Evolutionary conservation across 139 green algal species (phyloP), one percentile per base, ranked within the genome.

Genomic region (Chlamydomonas sphaeroides): DNA sequence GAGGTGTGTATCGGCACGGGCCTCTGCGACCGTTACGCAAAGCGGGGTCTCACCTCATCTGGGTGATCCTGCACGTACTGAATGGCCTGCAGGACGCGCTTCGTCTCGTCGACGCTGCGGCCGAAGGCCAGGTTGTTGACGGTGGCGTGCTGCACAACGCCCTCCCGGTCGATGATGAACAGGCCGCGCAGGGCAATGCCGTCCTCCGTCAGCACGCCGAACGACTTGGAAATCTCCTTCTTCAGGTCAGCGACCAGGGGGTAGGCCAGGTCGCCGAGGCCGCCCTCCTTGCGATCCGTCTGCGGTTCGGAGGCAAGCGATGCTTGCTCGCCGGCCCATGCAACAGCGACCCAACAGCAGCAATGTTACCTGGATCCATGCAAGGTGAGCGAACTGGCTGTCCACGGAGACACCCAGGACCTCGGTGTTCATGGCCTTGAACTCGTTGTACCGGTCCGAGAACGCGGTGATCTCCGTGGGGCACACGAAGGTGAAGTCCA

Each of bases 401-500:
- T 98, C 95, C 35, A 99, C 93, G 20, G 90, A 96, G 51, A 98
- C 91, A 17, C 95, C 96, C 78, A 98, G 90, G 7, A 87, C 83
- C 92, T 99, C 97, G 71, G 92, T 93, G 86, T 97, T 95, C 41
- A 99, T 78, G 28, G 85, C 86, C 61, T 88, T 88, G 90, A 99
- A 99, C 89, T 99, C 97, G 3, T 79, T 88, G 84, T 97, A 87
- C 75, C 95, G 92, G 84, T 99, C 97, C 42, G 91, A 97, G 92
- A 99, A 99, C 62, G 97, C 97, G 33, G 96, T 99, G 89, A 99
- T 99, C 92, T 99, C 97, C 18, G 96, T 99, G 32, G 97, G 96
- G 93, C 95, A 88, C 35, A 88, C 68, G 78, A 98, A 98, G 76
- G 96, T 98, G 90, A 98, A 99, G 87, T 98, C 87, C 59, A 91